Percentiles rank a stretch among this genome's conserved stretches.
Evolutionary conservation across 768 basidiomycete species (phyloP).

Genomic region (Lepiota brunneoincarnata): DNA sequence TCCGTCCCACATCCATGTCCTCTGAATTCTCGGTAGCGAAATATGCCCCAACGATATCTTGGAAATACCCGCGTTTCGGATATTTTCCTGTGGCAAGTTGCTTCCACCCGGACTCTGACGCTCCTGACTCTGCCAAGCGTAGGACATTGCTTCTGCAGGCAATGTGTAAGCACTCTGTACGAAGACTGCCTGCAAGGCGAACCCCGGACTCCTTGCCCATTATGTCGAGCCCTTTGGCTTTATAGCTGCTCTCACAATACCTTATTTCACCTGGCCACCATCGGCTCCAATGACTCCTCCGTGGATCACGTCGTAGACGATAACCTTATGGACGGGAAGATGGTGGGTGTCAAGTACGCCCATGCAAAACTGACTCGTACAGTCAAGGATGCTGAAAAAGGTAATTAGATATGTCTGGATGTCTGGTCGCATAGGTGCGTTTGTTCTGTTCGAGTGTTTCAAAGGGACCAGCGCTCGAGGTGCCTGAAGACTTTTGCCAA

Average conservation of each 20-base stretch:
- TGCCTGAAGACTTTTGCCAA: constrained; percentile 36
- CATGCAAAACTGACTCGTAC: constrained; percentile 31
- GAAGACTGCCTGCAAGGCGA: constrained; percentile 9
- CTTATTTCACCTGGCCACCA: constrained; percentile 3
- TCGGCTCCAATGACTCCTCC: background rate
- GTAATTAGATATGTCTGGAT: constrained; percentile 25
- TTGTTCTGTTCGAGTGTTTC: background rate
- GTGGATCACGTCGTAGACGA: constrained; percentile 10
- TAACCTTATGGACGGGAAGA: constrained; percentile 10
- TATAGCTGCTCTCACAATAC: background rate
- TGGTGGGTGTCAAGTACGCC: constrained; percentile 31
- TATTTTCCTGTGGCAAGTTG: constrained; percentile 35
- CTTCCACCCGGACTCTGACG: background rate
- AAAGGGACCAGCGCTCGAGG: constrained; percentile 31
- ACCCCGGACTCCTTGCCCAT: background rate
- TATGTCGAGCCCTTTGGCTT: constrained; percentile 1
- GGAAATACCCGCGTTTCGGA: constrained; percentile 21
- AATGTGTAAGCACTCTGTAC: constrained; percentile 28
- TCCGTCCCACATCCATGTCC: constrained; percentile 2
- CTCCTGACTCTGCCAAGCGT: background rate
- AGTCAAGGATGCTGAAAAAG: constrained; percentile 20
- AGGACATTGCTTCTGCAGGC: constrained; percentile 43
- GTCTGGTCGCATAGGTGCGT: no score
- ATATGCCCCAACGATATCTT: constrained; percentile 28
- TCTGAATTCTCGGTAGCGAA: constrained; percentile 3